A percentile compares a stretch with the other conserved stretches of the same genome.
These are phyloP conservation scores for Elaeis guineensis DNA, from an alignment of 176 grass and related monocot species.

Conservation along the genomic window DNA sequence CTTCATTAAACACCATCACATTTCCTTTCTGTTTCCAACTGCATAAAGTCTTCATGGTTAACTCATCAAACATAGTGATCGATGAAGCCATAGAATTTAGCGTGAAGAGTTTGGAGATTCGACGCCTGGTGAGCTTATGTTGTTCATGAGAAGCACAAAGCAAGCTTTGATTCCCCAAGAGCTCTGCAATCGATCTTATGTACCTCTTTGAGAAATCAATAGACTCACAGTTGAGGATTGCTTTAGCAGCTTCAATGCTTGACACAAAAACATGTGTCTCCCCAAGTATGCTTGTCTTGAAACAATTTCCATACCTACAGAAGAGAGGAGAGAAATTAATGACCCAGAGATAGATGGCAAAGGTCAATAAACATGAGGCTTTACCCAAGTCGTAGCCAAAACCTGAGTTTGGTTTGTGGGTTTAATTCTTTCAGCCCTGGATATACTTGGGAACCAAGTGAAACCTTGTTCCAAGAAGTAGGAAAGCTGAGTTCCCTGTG, in stretches of 20 bases:
- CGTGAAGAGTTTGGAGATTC: slow-evolving; percentile 50
- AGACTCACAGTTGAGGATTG: slow-evolving; percentile 40
- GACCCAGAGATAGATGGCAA: too few relatives aligned
- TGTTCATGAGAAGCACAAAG: slow-evolving; percentile 52
- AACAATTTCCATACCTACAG: slow-evolving; percentile 47
- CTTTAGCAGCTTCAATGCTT: slow-evolving; percentile 15
- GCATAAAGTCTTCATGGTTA: slow-evolving; percentile 8
- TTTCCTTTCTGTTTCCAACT: not conserved
- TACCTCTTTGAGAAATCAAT: slow-evolving; percentile 73
- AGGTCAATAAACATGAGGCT: too few relatives aligned
- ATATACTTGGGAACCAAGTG: too few relatives aligned
- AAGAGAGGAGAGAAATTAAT: not conserved
- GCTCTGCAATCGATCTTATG: slow-evolving; percentile 55
- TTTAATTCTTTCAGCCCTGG: too few relatives aligned
- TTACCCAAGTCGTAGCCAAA: too few relatives aligned
- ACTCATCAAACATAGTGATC: slow-evolving; percentile 31
- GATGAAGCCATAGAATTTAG: slow-evolving; percentile 30
- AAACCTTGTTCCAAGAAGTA: too few relatives aligned
- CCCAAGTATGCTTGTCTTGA: slow-evolving; percentile 60
- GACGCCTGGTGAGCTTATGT: slow-evolving; percentile 42
- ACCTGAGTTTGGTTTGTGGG: too few relatives aligned
- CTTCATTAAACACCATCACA: slow-evolving; percentile 48
- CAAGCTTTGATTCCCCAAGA: slow-evolving; percentile 71
- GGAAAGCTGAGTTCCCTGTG: too few relatives aligned
- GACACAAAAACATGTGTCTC: slow-evolving; percentile 70